Percentiles rank a stretch among this genome's conserved stretches.
These are phyloP conservation scores for Pseudozyma pruni DNA, from an alignment of 1,284 basidiomycete genomes.

Conservation along the genomic window DNA sequence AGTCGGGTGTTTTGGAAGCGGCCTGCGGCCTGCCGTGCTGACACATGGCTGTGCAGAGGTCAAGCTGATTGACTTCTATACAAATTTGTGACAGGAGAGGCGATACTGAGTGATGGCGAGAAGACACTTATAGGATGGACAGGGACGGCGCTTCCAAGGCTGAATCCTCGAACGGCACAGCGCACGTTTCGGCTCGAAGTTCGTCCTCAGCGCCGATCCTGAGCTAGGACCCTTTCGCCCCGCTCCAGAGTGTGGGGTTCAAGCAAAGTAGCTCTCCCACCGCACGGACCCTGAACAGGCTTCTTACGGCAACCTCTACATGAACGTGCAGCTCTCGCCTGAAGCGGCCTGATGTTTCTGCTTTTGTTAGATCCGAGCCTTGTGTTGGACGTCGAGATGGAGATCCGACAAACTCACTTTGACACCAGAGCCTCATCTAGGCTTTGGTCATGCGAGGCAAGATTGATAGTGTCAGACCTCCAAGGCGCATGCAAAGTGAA, in stretches of 20 bases:
- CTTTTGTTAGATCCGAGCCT: constrained; percentile 1
- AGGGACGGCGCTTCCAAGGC: not conserved
- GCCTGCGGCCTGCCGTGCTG: constrained; percentile 36
- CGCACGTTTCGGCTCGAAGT: too few species aligned
- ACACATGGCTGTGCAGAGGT: constrained; percentile 25
- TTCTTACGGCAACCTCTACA: constrained; percentile 6
- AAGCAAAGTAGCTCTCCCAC: constrained; percentile 1
- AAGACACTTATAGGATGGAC: too few species aligned
- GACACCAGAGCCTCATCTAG: too few species aligned
- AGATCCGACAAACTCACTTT: too few species aligned
- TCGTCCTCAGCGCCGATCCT: too few species aligned
- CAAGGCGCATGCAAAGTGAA: not conserved
- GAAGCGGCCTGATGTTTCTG: not conserved
- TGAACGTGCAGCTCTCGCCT: constrained; percentile 13
- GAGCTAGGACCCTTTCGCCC: too few species aligned
- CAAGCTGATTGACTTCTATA: too few species aligned
- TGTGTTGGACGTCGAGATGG: too few species aligned
- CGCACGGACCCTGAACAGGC: constrained; percentile 42
- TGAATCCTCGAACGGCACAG: too few species aligned
- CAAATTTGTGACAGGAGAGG: too few species aligned
- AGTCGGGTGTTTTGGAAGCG: constrained; percentile 32
- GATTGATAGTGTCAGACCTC: not conserved
- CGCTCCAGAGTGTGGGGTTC: constrained; percentile 22
- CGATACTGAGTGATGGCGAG: too few species aligned
- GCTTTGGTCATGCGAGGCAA: too few species aligned